Evolutionary conservation across 129 eudicot genomes (phyloP).

Genomic region (Daucus carota): DNA sequence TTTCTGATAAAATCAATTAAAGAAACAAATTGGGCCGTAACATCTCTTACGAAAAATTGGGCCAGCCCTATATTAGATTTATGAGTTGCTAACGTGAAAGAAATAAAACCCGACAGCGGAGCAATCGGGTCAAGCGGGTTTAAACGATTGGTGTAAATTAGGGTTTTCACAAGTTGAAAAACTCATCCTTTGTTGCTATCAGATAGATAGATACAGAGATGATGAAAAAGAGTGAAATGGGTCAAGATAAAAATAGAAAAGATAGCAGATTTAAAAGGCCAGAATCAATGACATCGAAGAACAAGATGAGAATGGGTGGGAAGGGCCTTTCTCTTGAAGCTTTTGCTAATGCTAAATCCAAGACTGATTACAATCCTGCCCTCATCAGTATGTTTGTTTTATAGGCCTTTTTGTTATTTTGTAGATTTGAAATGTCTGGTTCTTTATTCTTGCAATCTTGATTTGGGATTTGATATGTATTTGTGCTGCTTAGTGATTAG

Average conservation of each 20-base stretch:
- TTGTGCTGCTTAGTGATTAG: neutral
- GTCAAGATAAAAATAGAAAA: neutral
- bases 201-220: neutral
- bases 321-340: constrained; percentile 10
- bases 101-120: neutral
- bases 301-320: constrained; percentile 14
- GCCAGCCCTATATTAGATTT: neutral
- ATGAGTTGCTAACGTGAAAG: neutral
- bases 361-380: constrained; percentile 6
- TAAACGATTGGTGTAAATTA: neutral
- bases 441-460: neutral
- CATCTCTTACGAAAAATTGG: neutral
- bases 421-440: neutral
- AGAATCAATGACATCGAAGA: constrained; percentile 6
- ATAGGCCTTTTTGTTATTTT: neutral
- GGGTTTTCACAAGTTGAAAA: neutral
- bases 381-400: neutral
- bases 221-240: constrained; percentile 6
- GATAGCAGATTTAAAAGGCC: constrained; percentile 2
- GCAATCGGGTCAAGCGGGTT: neutral
- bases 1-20: no score
- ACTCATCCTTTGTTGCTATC: neutral
- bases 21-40: neutral
- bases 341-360: constrained; percentile 8
- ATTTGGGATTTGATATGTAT: neutral